Evolutionary conservation across 2,329 filamentous ascomycete genomes (phyloP), one percentile per base, ranked within the genome.

Genomic region (Aspergillus melleus): DNA sequence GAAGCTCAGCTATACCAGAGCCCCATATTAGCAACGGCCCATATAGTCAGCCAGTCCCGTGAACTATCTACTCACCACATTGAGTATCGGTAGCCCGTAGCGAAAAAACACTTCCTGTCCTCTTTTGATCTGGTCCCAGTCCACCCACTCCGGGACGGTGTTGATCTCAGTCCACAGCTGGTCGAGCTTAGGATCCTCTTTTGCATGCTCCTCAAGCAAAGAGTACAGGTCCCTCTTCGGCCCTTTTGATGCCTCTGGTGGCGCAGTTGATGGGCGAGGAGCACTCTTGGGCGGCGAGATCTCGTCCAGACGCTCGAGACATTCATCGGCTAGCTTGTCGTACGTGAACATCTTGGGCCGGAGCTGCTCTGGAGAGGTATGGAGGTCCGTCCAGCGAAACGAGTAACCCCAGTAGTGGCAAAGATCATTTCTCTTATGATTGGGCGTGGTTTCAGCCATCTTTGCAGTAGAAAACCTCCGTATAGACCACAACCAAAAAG

Each of bases 91-190:
- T 0, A 86, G 86, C 19, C 86, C 89, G 72, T 92, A 93, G 39
- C 90, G 85, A 72, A 91, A 92, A 69, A 92, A 91, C 0, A 92
- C 84, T 65, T 90, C 85, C 71, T 94, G 90, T 0, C 90, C 90
- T 68, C 90, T 81, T 60, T 83, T 80, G 58, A 94, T 88, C 70
- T 92, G 89, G 2, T 83, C 83, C 90, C 89, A 93, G 70, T 92
- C 86, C 2, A 93, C 90, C 89, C 90, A 93, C 0, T 84, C 79
- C 0, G 90, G 90, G 4, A 91, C 75, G 0, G 83, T 86, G 59
- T 86, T 88, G 58, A 90, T 80, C 68, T 92, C 81, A 0, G 75
- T 72, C 90, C 90, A 93, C 9, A 94, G 76, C 56, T 82, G 66
- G 8, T 72, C 68, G 22, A 88, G 76, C 44, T 84, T 82, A 24